These are phyloP conservation scores for Cyclotella baltica DNA, from an alignment of 108 stramenopile species.

Conservation along the genomic window DNA sequence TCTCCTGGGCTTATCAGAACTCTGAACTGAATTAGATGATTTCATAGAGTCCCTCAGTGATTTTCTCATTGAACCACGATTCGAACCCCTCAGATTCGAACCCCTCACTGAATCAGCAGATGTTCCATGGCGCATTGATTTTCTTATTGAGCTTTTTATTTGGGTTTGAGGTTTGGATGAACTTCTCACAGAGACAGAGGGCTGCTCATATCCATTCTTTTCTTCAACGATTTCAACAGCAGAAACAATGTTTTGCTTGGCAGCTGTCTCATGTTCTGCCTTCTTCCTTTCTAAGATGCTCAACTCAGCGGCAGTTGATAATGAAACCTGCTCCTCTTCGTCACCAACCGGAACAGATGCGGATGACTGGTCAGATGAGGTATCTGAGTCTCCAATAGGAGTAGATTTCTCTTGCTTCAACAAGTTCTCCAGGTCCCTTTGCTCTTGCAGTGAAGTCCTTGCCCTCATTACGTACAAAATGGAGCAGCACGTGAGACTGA, in stretches of 20 bases:
- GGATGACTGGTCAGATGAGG: neutral
- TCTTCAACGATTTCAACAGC: neutral
- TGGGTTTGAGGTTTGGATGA: too few species aligned
- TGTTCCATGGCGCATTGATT: too few species aligned
- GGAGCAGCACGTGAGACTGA: slow-evolving; percentile 24
- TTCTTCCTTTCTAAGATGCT: neutral
- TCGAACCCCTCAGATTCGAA: too few species aligned
- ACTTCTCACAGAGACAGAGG: too few species aligned
- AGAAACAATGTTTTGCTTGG: neutral
- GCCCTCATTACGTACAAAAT: slow-evolving; percentile 16
- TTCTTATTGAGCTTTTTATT: too few species aligned
- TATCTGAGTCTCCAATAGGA: slow-evolving; percentile 11
- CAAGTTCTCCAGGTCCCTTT: slow-evolving; percentile 29
- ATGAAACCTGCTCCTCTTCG: neutral
- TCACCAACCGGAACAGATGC: neutral
- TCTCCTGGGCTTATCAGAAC: too few species aligned
- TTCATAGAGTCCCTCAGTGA: too few species aligned
- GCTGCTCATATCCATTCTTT: too few species aligned
- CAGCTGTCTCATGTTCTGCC: neutral
- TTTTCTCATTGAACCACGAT: too few species aligned
- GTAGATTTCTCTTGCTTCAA: slow-evolving; percentile 12
- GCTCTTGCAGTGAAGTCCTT: slow-evolving; percentile 22
- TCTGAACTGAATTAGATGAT: too few species aligned
- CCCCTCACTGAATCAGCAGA: too few species aligned
- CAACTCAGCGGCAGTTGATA: neutral